A percentile compares a stretch with the other conserved stretches of the same genome.
phyloP scores from a whole-genome alignment of 257 asterid species.

The Solanum microdontum region DNA sequence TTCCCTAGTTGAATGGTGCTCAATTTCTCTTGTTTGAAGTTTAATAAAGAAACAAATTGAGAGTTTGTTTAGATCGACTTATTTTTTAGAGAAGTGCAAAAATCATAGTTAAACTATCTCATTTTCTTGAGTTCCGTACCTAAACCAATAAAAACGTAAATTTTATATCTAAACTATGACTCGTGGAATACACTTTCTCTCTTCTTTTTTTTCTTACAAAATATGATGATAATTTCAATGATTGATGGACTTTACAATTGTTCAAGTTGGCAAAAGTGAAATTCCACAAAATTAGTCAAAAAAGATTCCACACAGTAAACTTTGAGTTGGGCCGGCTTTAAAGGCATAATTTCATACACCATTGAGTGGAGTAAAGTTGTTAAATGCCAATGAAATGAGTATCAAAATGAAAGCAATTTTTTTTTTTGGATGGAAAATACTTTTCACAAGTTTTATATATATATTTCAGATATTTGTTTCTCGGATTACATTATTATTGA shows the following conservation, averaged over 20 bases:
- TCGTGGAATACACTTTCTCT: fast-evolving
- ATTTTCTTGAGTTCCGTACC: background rate
- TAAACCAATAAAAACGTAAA: no score
- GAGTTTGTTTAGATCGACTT: background rate
- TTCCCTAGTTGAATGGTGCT: background rate
- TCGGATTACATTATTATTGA: background rate
- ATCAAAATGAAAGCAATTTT: background rate
- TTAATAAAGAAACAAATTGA: background rate
- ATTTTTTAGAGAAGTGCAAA: no score
- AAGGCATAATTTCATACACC: background rate
- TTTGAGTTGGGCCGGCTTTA: background rate
- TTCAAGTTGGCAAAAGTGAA: background rate
- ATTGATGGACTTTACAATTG: background rate
- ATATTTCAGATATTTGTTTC: background rate
- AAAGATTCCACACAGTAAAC: background rate
- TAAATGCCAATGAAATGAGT: background rate
- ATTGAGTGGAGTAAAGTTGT: background rate
- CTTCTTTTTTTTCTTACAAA: background rate
- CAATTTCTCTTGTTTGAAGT: background rate
- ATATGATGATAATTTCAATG: background rate
- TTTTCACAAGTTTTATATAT: background rate
- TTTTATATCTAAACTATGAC: no score
- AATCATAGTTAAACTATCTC: background rate
- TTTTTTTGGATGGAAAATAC: background rate
- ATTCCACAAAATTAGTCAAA: background rate